phyloP scores from a whole-genome alignment of 345 rosid genomes.

The Gossypium mustelinum region DNA sequence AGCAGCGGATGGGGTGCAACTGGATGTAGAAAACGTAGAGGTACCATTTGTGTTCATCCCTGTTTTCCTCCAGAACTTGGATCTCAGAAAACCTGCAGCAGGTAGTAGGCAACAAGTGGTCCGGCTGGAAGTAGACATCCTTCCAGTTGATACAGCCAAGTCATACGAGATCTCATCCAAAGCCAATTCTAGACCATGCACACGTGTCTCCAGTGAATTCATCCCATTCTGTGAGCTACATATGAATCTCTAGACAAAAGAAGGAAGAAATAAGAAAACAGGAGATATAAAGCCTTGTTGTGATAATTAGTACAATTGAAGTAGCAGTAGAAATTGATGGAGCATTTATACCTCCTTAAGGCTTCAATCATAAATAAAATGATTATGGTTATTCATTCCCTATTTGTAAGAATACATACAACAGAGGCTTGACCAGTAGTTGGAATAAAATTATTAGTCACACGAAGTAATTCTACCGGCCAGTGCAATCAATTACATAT shows the following conservation, averaged over 20 bases:
- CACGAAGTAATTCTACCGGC: neutral
- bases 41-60: conserved; percentile 65
- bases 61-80: conserved; percentile 75
- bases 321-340: neutral
- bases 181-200: conserved; percentile 81
- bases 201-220: conserved; percentile 76
- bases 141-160: conserved; percentile 68
- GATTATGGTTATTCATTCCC: neutral
- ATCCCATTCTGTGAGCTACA: conserved; percentile 84
- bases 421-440: neutral
- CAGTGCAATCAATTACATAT: neutral
- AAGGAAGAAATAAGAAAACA: conserved; percentile 12
- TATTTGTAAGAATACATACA: neutral
- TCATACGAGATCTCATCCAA: conserved; percentile 93
- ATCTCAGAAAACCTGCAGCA: conserved; percentile 54
- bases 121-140: conserved; percentile 55
- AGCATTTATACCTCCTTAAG: conserved; percentile 3
- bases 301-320: neutral
- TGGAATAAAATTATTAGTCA: neutral
- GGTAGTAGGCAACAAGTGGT: conserved; percentile 75
- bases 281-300: neutral
- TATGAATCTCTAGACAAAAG: conserved; percentile 53
- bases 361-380: neutral
- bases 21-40: conserved; percentile 41
- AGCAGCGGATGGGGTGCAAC: conserved; percentile 24